A percentile compares a stretch with the other conserved stretches of the same genome.
These are phyloP conservation scores for Bryoerythrophyllum caledonicum DNA, from an alignment of 225 moss, liverwort and hornwort species.

Conservation along the genomic window DNA sequence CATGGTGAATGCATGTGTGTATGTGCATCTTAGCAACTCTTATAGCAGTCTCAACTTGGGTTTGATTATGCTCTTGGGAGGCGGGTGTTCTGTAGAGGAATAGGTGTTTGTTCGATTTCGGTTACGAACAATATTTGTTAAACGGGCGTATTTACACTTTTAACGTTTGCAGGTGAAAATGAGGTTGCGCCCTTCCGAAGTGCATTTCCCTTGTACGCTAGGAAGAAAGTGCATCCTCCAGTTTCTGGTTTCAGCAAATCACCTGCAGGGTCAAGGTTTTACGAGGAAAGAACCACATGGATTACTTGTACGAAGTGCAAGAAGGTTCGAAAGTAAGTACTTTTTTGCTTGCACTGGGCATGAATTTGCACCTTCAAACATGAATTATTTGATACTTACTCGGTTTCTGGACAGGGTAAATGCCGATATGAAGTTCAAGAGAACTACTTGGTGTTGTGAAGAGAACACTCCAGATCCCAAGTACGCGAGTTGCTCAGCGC, in stretches of 20 bases:
- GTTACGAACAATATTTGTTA: neutral
- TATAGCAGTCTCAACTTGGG: slow-evolving; percentile 4
- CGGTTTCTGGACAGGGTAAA: slow-evolving; percentile 34
- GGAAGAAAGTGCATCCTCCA: slow-evolving; percentile 35
- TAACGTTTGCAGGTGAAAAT: slow-evolving; percentile 35
- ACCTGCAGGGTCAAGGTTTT: slow-evolving; percentile 18
- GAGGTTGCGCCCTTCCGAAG: slow-evolving; percentile 35
- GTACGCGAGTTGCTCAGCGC: slow-evolving; percentile 37
- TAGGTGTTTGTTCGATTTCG: slow-evolving; percentile 11
- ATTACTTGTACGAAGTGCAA: slow-evolving; percentile 39
- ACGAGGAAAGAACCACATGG: slow-evolving; percentile 22
- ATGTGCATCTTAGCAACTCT: slow-evolving; percentile 2
- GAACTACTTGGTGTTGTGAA: slow-evolving; percentile 38
- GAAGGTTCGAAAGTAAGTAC: slow-evolving; percentile 34
- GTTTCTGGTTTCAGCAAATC: slow-evolving; percentile 31
- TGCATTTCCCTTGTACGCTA: slow-evolving; percentile 47
- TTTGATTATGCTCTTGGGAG: slow-evolving; percentile 5
- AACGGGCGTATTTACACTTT: slow-evolving; percentile 4
- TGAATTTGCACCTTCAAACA: slow-evolving; percentile 9
- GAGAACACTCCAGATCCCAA: slow-evolving; percentile 24
- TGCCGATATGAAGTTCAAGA: slow-evolving; percentile 27
- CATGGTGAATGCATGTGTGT: neutral
- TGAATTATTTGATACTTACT: slow-evolving; percentile 19
- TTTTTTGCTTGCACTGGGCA: slow-evolving; percentile 11
- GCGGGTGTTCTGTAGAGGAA: slow-evolving; percentile 6